Evolutionary conservation across 345 rosid genomes (phyloP), one percentile per base, ranked within the genome.

Genomic region (Populus deltoides): DNA sequence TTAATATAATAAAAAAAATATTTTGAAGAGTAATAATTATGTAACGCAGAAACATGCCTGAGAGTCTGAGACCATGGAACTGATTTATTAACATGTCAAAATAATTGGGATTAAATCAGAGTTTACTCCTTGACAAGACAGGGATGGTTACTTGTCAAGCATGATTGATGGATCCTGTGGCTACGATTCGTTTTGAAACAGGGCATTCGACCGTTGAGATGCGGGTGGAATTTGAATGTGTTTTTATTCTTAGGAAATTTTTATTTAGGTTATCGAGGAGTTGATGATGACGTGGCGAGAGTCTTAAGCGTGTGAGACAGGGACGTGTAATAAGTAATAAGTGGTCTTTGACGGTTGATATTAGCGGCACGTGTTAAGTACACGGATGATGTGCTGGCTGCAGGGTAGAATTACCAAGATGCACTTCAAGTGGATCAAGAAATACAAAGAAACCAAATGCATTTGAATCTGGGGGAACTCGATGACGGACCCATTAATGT

Each of bases 131-230:
- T 2, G 24, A 18, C 9, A 6, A 2, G 24, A 72, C 76, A 57
- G 51, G 12, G 38, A 7, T 9, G 70, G 27, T 72, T 84, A 88
- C 78, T 67, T 70, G 78, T 77, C 70, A 68, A 67, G 39, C 74
- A 72, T 78, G 27, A 47, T 80, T 59, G 45, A 24, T 38, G 3
- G 76, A 87, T 87, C 83, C 20, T 62, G 84, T 89, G 93, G 91
- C 73, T 83, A 31, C 77, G 17, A 47, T 78, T 85, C 61, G 1
- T 31, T 5, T 66, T 25, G 4, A 47, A 74, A 39, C 63, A 74
- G 59, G 43, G 43, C 41, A 79, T 80, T 83, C 51, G 83, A 89
- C 93, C 90, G 93, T 81, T 86, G 77, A 72, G 86, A 92, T 89
- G 71, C 18, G 17, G 71, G n/a, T 39, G 27, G 68, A 76, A 45